A percentile compares a stretch with the other conserved stretches of the same genome.
These are phyloP conservation scores for Casuarina cunninghamiana DNA, from an alignment of 306 rosid species.

Conservation along the genomic window DNA sequence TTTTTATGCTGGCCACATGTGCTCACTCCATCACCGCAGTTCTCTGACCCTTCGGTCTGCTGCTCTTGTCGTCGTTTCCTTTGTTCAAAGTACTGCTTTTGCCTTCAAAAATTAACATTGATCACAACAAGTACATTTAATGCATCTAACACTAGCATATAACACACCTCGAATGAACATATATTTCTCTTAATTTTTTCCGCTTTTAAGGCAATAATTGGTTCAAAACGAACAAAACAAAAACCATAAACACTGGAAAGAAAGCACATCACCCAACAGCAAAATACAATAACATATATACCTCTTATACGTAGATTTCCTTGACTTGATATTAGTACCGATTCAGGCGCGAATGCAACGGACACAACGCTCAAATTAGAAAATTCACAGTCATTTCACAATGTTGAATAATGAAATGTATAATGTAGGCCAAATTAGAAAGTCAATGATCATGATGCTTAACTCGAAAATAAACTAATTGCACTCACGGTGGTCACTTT, in stretches of 20 bases:
- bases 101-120: constrained; percentile 49
- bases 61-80: constrained; percentile 67
- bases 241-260: neutral
- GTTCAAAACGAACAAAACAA: neutral
- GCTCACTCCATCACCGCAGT: constrained; percentile 33
- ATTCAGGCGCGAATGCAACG: constrained; percentile 29
- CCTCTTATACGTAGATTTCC: constrained; percentile 81
- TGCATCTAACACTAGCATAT: constrained; percentile 2
- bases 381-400: constrained; percentile 12
- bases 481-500: constrained; percentile 62
- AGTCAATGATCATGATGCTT: too few species aligned
- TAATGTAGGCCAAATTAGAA: too few species aligned
- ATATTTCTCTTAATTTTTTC: neutral
- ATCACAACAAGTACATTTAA: constrained; percentile 14
- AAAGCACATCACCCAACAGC: constrained; percentile 4
- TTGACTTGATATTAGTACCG: constrained; percentile 54
- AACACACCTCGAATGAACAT: neutral
- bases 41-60: constrained; percentile 50
- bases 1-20: constrained; percentile 40
- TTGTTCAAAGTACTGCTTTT: constrained; percentile 94
- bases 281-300: constrained; percentile 22
- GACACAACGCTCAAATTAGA: constrained; percentile 38
- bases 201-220: neutral
- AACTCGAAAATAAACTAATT: neutral
- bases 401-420: too few species aligned